Percentiles rank a stretch among this genome's conserved stretches.
Evolutionary conservation across 2,329 filamentous ascomycete genomes (phyloP).

Genomic region (Emmonsiellopsis sp.): DNA sequence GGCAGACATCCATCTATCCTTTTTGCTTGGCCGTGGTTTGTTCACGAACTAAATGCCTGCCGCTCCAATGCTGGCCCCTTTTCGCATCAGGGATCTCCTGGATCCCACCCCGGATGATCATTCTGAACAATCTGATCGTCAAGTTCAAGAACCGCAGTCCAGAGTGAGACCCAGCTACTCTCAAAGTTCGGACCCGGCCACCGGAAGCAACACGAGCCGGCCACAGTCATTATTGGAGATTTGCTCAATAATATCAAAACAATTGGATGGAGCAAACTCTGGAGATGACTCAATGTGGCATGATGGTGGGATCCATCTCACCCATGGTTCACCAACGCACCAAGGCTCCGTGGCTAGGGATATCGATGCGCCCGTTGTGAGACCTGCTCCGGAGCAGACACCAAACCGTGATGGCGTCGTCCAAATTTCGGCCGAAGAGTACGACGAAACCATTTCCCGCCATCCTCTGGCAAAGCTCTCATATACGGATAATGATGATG

Average conservation of each 20-base stretch:
- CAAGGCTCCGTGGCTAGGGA: too few relatives aligned
- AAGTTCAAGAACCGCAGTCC: background rate
- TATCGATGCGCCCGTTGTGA: background rate
- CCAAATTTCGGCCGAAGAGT: constrained; percentile 31
- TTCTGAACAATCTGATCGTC: background rate
- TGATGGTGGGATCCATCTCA: too few relatives aligned
- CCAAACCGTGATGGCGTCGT: constrained; percentile 23
- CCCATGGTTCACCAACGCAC: too few relatives aligned
- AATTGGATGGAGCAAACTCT: too few relatives aligned
- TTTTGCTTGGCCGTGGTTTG: background rate
- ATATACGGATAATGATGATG: constrained; percentile 39
- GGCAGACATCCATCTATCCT: background rate
- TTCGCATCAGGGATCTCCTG: constrained; percentile 29
- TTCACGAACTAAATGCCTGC: background rate
- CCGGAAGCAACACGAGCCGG: too few relatives aligned
- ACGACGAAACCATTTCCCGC: constrained; percentile 31
- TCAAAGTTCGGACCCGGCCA: too few relatives aligned
- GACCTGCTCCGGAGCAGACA: constrained; percentile 1
- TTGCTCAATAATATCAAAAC: too few relatives aligned
- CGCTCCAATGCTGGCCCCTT: constrained; percentile 29
- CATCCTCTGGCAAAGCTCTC: constrained; percentile 33
- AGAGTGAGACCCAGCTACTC: background rate
- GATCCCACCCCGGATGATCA: background rate
- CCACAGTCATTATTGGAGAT: too few relatives aligned
- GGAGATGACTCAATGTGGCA: too few relatives aligned